These are phyloP conservation scores for Aspergillus carlsbadensis DNA, from an alignment of 495 filamentous ascomycete species.

Conservation along the genomic window DNA sequence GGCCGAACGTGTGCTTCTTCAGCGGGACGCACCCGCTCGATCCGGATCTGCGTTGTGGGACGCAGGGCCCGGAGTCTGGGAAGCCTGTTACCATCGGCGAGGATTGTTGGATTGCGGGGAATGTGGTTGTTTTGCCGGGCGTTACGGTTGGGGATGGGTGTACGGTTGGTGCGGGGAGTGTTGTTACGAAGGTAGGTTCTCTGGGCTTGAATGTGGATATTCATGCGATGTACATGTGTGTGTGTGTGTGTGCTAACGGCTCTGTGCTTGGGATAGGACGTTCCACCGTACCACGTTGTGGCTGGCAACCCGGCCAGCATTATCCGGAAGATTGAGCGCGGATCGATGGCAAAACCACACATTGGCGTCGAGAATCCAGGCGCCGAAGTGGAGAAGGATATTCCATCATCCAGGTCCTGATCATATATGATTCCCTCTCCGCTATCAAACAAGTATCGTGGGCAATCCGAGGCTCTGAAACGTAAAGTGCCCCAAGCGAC, in stretches of 20 bases:
- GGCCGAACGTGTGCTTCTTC: slow-evolving; percentile 71
- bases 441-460: no score
- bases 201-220: no score
- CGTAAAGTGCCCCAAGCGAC: no score
- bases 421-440: no score
- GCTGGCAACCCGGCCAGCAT: slow-evolving; percentile 68
- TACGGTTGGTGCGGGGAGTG: slow-evolving; percentile 78
- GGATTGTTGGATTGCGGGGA: slow-evolving; percentile 87
- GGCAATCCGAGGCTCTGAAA: no score
- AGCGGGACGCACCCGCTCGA: slow-evolving; percentile 74
- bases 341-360: no score
- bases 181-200: slow-evolving; percentile 74
- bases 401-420: no score
- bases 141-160: slow-evolving; percentile 78
- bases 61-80: slow-evolving; percentile 71
- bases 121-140: slow-evolving; percentile 70
- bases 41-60: slow-evolving; percentile 69
- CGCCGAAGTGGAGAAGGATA: no score
- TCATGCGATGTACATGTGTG: no score
- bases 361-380: no score
- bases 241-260: no score
- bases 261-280: slow-evolving; percentile 37
- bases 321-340: slow-evolving; percentile 46
- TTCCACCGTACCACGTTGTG: slow-evolving; percentile 61
- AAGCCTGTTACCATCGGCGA: slow-evolving; percentile 75